A percentile compares a stretch with the other conserved stretches of the same genome.
Conservation (phyloP, 169 alveolate genomes). For the Fabrea salina region DNA sequence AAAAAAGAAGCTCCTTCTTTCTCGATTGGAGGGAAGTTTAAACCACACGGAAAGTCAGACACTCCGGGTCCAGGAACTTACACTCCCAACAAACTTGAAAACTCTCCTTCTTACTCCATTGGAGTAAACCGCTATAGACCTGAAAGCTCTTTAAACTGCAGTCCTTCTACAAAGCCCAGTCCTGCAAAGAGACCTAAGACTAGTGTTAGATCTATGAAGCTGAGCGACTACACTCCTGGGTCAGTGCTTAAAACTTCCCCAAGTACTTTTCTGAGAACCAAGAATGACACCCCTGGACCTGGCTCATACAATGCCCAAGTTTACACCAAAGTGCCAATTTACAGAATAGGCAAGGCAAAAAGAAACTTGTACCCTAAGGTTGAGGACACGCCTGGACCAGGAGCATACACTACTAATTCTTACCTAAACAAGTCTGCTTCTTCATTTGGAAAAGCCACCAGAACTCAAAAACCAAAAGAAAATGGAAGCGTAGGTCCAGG, state of each 20-base stretch:
- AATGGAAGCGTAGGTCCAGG: too few species aligned
- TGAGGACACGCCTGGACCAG: constrained; percentile 10
- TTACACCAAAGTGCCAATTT: not conserved
- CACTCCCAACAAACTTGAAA: not conserved
- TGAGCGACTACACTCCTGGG: constrained; percentile 15
- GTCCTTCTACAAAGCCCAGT: too few species aligned
- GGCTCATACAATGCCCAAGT: too few species aligned
- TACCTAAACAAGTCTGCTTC: too few species aligned
- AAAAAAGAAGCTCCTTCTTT: constrained; percentile 4
- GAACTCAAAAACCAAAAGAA: too few species aligned
- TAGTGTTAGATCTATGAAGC: not conserved
- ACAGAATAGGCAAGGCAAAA: not conserved
- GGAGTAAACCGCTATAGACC: not conserved
- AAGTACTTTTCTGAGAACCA: not conserved
- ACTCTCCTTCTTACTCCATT: not conserved
- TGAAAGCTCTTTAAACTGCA: too few species aligned
- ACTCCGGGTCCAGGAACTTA: not conserved
- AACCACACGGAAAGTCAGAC: not conserved
- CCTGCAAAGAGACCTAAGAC: not conserved
- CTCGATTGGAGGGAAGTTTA: not conserved
- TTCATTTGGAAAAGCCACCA: too few species aligned
- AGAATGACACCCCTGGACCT: not conserved
- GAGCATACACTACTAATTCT: not conserved
- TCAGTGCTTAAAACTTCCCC: not conserved
- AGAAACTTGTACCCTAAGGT: not conserved